phyloP scores from a whole-genome alignment of 257 asterid genomes.

The Jacaranda copaia region DNA sequence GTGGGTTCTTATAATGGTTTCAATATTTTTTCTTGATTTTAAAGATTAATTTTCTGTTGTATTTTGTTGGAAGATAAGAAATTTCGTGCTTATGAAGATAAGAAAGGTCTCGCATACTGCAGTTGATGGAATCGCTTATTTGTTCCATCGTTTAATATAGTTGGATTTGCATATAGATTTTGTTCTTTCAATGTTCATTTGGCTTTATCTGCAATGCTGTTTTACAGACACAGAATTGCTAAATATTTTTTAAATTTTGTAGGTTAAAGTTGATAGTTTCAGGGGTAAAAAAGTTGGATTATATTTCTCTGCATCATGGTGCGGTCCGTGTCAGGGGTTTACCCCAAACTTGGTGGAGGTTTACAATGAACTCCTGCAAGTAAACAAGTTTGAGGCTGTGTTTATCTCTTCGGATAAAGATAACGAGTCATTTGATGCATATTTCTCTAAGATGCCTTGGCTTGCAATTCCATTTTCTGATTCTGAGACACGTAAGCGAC shows the following conservation, averaged over 20 bases:
- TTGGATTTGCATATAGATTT: neutral
- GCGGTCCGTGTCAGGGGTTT: slow-evolving; percentile 84
- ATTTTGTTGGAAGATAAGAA: neutral
- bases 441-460: slow-evolving; percentile 95
- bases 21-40: neutral
- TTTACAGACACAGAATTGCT: neutral
- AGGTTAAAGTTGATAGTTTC: slow-evolving; percentile 65
- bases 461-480: slow-evolving; percentile 86
- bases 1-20: neutral
- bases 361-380: slow-evolving; percentile 65
- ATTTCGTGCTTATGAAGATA: neutral
- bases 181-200: neutral
- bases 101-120: slow-evolving; percentile 1
- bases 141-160: neutral
- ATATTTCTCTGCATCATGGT: slow-evolving; percentile 97
- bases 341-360: slow-evolving; percentile 74
- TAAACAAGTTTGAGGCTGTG: slow-evolving; percentile 67
- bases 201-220: neutral
- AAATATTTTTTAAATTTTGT: slow-evolving; percentile 23
- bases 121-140: neutral
- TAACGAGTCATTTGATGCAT: slow-evolving; percentile 59
- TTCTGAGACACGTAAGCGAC: slow-evolving; percentile 54
- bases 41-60: neutral
- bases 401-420: slow-evolving; percentile 73
- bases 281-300: slow-evolving; percentile 71